phyloP scores from a whole-genome alignment of 352 stramenopile genomes.

The Pythium rhizo-oryzae region DNA sequence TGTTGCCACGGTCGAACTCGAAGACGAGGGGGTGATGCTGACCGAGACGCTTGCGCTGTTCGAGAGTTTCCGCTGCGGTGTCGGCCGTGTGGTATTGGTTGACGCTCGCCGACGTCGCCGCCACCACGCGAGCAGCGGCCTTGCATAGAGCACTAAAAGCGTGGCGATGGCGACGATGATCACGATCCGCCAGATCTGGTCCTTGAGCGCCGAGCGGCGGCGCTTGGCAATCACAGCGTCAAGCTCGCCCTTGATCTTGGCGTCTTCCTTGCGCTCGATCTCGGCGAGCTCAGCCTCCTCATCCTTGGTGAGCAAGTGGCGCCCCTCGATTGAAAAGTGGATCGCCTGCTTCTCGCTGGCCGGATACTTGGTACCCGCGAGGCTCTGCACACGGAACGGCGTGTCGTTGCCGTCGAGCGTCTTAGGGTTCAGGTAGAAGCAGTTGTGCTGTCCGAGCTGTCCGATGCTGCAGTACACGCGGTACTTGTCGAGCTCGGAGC shows the following conservation, averaged over 20 bases:
- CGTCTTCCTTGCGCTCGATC: slow-evolving; percentile 48
- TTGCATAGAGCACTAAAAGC: slow-evolving; percentile 12
- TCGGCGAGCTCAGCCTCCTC: slow-evolving; percentile 64
- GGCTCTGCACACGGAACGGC: slow-evolving; percentile 55
- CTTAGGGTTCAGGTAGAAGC: slow-evolving; percentile 60
- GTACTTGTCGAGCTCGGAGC: slow-evolving; percentile 69
- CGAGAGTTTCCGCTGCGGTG: slow-evolving; percentile 3
- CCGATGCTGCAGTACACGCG: slow-evolving; percentile 65
- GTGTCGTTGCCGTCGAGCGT: slow-evolving; percentile 42
- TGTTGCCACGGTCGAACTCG: not conserved
- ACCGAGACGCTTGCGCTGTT: slow-evolving; percentile 10
- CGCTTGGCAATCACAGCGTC: slow-evolving; percentile 20
- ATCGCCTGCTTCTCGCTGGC: slow-evolving; percentile 74
- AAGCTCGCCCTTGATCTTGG: slow-evolving; percentile 26
- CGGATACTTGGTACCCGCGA: slow-evolving; percentile 58
- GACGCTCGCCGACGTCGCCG: not conserved
- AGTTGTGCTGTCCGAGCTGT: slow-evolving; percentile 61
- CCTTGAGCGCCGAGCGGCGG: slow-evolving; percentile 8
- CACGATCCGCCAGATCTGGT: slow-evolving; percentile 20
- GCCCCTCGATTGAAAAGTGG: slow-evolving; percentile 77
- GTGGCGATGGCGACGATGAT: slow-evolving; percentile 13
- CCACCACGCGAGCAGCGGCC: slow-evolving; percentile 18
- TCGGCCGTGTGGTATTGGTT: not conserved
- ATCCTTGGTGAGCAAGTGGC: slow-evolving; percentile 47
- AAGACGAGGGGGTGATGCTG: slow-evolving; percentile 6